Evolutionary conservation across 2,329 filamentous ascomycete species (phyloP).

Genomic region (Fonsecaea nubica): DNA sequence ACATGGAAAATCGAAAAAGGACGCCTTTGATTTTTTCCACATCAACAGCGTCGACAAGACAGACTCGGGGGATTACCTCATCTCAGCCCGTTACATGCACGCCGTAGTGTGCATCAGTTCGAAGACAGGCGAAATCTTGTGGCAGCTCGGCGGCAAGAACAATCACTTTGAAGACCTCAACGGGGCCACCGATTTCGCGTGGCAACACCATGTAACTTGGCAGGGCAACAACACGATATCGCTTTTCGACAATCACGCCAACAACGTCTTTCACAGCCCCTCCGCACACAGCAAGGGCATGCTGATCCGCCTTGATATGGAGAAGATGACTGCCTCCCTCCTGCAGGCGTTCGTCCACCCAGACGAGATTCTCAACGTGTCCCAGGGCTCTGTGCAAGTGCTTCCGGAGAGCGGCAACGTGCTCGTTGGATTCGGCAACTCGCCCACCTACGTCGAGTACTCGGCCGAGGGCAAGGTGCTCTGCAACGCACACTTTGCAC

Average conservation of each 20-base stretch:
- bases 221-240: constrained; percentile 42
- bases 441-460: constrained; percentile 59
- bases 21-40: constrained; percentile 62
- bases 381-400: constrained; percentile 53
- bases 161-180: constrained; percentile 55
- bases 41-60: constrained; percentile 64
- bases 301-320: constrained; percentile 49
- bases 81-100: constrained; percentile 60
- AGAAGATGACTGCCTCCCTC: constrained; percentile 53
- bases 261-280: constrained; percentile 35
- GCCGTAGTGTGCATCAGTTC: constrained; percentile 57
- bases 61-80: constrained; percentile 58
- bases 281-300: constrained; percentile 52
- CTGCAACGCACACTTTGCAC: constrained; percentile 60
- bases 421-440: constrained; percentile 59
- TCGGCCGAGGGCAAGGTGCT: constrained; percentile 48
- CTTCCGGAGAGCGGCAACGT: constrained; percentile 51
- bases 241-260: constrained; percentile 50
- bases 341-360: constrained; percentile 50
- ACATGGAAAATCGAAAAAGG: constrained; percentile 16
- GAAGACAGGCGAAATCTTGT: constrained; percentile 57
- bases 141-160: constrained; percentile 60
- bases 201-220: constrained; percentile 62
- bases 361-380: constrained; percentile 46
- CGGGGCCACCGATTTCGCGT: constrained; percentile 56